These are phyloP conservation scores for Vachellia pachyceras DNA, from an alignment of 306 rosid species.

Conservation along the genomic window DNA sequence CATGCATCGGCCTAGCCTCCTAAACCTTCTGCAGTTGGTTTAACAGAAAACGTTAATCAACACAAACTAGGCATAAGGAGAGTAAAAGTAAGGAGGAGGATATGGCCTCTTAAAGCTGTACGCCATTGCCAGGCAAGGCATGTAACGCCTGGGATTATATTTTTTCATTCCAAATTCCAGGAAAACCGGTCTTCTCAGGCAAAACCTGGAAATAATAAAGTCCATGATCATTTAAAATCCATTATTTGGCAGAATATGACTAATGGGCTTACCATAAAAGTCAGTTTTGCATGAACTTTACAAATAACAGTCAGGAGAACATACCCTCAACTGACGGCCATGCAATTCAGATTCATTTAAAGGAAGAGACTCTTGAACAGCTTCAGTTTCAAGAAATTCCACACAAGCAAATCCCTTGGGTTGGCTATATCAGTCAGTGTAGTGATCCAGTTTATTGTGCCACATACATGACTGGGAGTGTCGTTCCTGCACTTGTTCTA, in stretches of 20 bases:
- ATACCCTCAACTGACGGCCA: slow-evolving; percentile 91
- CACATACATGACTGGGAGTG: slow-evolving; percentile 94
- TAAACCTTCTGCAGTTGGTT: slow-evolving; percentile 48
- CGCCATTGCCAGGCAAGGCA: too few species aligned
- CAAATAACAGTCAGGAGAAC: slow-evolving; percentile 2
- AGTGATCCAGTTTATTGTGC: slow-evolving; percentile 91
- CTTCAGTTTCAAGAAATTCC: slow-evolving; percentile 86
- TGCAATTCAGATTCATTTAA: slow-evolving; percentile 90
- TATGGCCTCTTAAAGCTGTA: too few species aligned
- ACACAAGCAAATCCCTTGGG: slow-evolving; percentile 56
- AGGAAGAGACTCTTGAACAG: slow-evolving; percentile 84
- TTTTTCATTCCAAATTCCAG: too few species aligned
- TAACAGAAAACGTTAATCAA: slow-evolving; percentile 27
- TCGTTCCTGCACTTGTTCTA: slow-evolving; percentile 86
- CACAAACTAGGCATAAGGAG: background rate
- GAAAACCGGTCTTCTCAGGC: background rate
- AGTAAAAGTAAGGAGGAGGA: too few species aligned
- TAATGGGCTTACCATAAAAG: slow-evolving; percentile 21
- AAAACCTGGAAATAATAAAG: slow-evolving; percentile 60
- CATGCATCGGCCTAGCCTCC: slow-evolving; percentile 80
- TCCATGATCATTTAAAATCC: slow-evolving; percentile 26
- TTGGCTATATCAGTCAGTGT: slow-evolving; percentile 74
- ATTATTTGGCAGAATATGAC: slow-evolving; percentile 3
- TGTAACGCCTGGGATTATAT: too few species aligned
- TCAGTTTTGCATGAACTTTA: slow-evolving; percentile 6